These are phyloP conservation scores for Margaritispora aquatica DNA, from an alignment of 495 filamentous ascomycete genomes.

Conservation along the genomic window DNA sequence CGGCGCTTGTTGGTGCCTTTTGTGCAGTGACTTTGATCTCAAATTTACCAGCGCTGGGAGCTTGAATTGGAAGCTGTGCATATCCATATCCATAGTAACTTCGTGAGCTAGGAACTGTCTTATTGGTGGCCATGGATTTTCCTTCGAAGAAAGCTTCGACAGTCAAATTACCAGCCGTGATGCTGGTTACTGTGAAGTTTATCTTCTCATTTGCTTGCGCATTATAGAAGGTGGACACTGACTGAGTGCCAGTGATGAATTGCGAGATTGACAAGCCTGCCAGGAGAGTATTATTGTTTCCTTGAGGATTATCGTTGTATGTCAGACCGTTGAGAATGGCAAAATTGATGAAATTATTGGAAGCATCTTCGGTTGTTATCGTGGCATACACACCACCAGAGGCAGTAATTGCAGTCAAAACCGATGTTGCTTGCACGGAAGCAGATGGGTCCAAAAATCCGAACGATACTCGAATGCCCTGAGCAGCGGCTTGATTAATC, in stretches of 20 bases:
- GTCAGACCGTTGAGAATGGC: constrained; percentile 23
- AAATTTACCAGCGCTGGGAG: constrained; percentile 21
- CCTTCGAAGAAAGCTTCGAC: constrained; percentile 13
- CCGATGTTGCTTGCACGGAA: constrained; percentile 7
- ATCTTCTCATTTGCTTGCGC: constrained; percentile 23
- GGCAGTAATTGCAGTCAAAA: constrained; percentile 23
- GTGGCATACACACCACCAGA: constrained; percentile 29
- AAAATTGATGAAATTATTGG: constrained; percentile 9
- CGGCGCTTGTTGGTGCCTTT: constrained; percentile 13
- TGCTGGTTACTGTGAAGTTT: constrained; percentile 24
- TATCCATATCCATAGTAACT: constrained; percentile 2
- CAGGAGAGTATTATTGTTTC: constrained; percentile 22
- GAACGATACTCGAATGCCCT: constrained; percentile 26
- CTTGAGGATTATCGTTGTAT: constrained; percentile 24
- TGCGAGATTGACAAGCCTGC: constrained; percentile 24
- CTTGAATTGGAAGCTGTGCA: constrained; percentile 8
- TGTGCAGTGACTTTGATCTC: constrained; percentile 22
- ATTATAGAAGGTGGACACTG: constrained; percentile 20
- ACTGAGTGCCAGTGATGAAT: constrained; percentile 15
- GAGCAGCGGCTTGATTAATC: constrained; percentile 26
- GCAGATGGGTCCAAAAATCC: constrained; percentile 20
- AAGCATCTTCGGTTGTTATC: constrained; percentile 18
- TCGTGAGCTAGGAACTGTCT: not conserved
- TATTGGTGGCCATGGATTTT: constrained; percentile 13
- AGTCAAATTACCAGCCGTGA: constrained; percentile 17